A percentile compares a stretch with the other conserved stretches of the same genome.
Conservation (phyloP, 2,329 filamentous ascomycete genomes). For the Colletotrichum sansevieriae region DNA sequence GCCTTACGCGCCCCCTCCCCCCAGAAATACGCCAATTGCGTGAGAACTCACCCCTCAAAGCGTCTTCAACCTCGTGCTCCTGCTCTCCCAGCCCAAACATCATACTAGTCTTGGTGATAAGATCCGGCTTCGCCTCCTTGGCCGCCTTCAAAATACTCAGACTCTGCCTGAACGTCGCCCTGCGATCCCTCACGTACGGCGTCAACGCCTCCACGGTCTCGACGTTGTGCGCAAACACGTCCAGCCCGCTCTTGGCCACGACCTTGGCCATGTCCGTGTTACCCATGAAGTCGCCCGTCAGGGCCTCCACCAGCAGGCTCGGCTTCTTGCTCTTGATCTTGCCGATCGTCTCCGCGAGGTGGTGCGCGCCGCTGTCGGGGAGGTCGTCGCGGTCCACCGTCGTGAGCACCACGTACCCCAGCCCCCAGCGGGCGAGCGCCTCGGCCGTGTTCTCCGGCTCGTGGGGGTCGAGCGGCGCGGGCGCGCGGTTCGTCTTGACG, state of each 20-base stretch:
- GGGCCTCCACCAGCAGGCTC: slow-evolving; percentile 81
- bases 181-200: slow-evolving; percentile 88
- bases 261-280: slow-evolving; percentile 88
- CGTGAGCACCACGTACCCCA: slow-evolving; percentile 96
- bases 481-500: slow-evolving; percentile 86
- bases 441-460: slow-evolving; percentile 98
- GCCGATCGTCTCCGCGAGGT: slow-evolving; percentile 94
- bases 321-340: slow-evolving; percentile 91
- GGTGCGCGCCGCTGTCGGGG: slow-evolving; percentile 85
- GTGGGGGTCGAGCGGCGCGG: slow-evolving; percentile 88
- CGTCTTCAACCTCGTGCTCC: slow-evolving; percentile 85
- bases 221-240: slow-evolving; percentile 97
- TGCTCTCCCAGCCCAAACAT: slow-evolving; percentile 97
- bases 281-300: slow-evolving; percentile 90
- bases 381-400: slow-evolving; percentile 95
- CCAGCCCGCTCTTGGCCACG: slow-evolving; percentile 88
- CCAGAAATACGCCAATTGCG: background rate
- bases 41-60: slow-evolving; percentile 71
- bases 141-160: slow-evolving; percentile 83
- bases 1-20: background rate
- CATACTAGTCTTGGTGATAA: slow-evolving; percentile 98
- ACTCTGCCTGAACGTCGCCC: slow-evolving; percentile 90
- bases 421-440: slow-evolving; percentile 89
- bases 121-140: slow-evolving; percentile 78
- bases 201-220: slow-evolving; percentile 95